Percentiles rank a stretch among this genome's conserved stretches.
phyloP scores from a whole-genome alignment of 2,329 filamentous ascomycete species.

The Fusarium staphyleae region DNA sequence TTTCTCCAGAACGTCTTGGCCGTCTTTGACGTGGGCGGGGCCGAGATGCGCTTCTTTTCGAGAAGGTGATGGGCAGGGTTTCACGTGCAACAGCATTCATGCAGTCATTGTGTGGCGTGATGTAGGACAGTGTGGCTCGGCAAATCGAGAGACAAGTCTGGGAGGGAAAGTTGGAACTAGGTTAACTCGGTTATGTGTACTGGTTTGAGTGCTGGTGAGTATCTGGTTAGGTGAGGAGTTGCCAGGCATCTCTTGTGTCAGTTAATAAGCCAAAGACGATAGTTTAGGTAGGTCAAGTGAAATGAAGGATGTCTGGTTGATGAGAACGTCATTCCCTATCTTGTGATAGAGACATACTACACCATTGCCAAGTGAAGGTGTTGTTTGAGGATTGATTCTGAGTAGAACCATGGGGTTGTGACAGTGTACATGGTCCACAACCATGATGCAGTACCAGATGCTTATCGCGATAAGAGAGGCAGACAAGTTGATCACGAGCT shows the following conservation, averaged over 20 bases:
- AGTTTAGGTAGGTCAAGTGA: not conserved
- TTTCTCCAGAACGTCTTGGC: slow-evolving; percentile 60
- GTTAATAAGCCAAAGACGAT: not conserved
- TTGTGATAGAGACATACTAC: too few relatives aligned
- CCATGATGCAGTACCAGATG: slow-evolving; percentile 4
- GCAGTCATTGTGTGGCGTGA: slow-evolving; percentile 7
- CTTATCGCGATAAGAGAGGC: slow-evolving; percentile 34
- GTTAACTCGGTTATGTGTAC: too few relatives aligned
- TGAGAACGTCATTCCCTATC: too few relatives aligned
- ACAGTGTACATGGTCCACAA: too few relatives aligned
- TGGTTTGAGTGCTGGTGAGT: not conserved
- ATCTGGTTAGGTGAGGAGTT: not conserved
- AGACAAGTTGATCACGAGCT: slow-evolving; percentile 5
- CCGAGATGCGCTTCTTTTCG: slow-evolving; percentile 55
- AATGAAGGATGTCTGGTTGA: too few relatives aligned
- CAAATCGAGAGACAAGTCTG: slow-evolving; percentile 3
- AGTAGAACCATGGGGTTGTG: too few relatives aligned
- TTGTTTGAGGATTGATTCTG: too few relatives aligned
- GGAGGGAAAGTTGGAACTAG: not conserved
- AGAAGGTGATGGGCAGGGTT: slow-evolving; percentile 15
- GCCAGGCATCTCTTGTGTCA: not conserved
- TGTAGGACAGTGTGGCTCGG: slow-evolving; percentile 6
- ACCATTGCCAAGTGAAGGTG: too few relatives aligned
- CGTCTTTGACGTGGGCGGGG: slow-evolving; percentile 56
- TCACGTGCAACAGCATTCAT: not conserved